These are phyloP conservation scores for Alternaria consortialis DNA, from an alignment of 2,329 filamentous ascomycete species.

Conservation along the genomic window DNA sequence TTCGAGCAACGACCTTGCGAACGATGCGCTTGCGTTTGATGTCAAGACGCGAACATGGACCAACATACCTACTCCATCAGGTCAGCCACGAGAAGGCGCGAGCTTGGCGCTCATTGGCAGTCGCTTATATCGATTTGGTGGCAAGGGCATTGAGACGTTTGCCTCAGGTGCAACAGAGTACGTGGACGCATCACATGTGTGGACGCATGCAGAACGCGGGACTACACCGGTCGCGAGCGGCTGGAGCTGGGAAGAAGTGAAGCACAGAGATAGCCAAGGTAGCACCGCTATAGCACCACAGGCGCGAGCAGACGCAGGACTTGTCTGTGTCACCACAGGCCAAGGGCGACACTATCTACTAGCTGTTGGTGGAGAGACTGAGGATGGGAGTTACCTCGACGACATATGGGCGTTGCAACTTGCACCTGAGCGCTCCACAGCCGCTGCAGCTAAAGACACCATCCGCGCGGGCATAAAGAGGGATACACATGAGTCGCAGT, in stretches of 20 bases:
- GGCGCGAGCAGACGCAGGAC: constrained; percentile 54
- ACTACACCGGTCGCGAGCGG: constrained; percentile 46
- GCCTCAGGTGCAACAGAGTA: constrained; percentile 34
- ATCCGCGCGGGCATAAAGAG: constrained; percentile 56
- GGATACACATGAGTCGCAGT: constrained; percentile 59
- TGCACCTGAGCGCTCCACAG: constrained; percentile 56
- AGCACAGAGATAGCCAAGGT: constrained; percentile 23
- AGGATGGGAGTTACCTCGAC: constrained; percentile 38
- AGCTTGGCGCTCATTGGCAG: constrained; percentile 57
- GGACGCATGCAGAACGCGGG: constrained; percentile 47
- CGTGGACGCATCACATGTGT: constrained; percentile 48
- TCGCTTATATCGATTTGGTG: constrained; percentile 59
- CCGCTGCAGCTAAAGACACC: constrained; percentile 61
- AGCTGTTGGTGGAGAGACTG: constrained; percentile 58
- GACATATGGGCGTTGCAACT: constrained; percentile 66
- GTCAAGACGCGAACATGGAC: constrained; percentile 60
- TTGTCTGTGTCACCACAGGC: constrained; percentile 61
- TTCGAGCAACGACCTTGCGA: constrained; percentile 37
- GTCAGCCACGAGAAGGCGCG: constrained; percentile 46
- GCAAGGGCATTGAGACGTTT: constrained; percentile 38
- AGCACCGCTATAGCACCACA: constrained; percentile 44
- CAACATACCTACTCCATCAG: constrained; percentile 57
- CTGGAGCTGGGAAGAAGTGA: constrained; percentile 46
- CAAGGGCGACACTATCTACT: constrained; percentile 63
- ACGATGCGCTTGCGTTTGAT: constrained; percentile 63